phyloP scores from a whole-genome alignment of 2,329 filamentous ascomycete genomes.

The Ascochyta viciae-villosae region DNA sequence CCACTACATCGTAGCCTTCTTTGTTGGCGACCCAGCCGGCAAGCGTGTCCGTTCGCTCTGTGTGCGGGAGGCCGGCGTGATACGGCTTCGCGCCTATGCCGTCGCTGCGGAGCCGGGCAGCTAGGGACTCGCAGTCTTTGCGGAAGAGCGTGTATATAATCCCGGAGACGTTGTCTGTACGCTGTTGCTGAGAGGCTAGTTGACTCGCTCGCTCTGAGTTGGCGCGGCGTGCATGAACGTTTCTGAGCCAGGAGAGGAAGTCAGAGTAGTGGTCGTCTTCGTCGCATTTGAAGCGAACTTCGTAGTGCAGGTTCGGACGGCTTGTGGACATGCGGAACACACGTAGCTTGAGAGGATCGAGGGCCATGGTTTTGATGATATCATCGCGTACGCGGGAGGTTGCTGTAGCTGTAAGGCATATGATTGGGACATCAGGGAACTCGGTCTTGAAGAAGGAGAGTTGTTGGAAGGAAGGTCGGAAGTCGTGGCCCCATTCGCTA shows the following conservation, averaged over 20 bases:
- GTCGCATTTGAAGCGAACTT: constrained; percentile 82
- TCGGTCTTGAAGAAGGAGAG: constrained; percentile 84
- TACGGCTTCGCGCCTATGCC: constrained; percentile 78
- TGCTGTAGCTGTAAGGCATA: constrained; percentile 91
- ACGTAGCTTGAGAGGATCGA: constrained; percentile 69
- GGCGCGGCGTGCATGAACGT: constrained; percentile 72
- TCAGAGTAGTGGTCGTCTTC: constrained; percentile 76
- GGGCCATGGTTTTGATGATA: constrained; percentile 75
- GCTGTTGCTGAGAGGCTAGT: constrained; percentile 58
- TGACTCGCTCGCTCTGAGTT: constrained; percentile 65
- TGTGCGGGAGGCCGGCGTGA: constrained; percentile 72
- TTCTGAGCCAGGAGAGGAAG: constrained; percentile 77
- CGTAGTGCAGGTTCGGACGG: constrained; percentile 86
- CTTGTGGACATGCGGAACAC: constrained; percentile 84
- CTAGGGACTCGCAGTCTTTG: constrained; percentile 75
- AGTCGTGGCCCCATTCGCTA: constrained; percentile 98
- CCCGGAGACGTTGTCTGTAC: constrained; percentile 71
- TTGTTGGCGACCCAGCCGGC: constrained; percentile 75
- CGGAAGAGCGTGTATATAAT: constrained; percentile 82
- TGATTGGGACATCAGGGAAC: constrained; percentile 86
- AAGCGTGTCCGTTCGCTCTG: constrained; percentile 73
- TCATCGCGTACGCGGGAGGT: constrained; percentile 82
- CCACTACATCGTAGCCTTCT: constrained; percentile 85
- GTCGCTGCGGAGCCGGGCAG: constrained; percentile 68
- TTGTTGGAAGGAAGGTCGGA: constrained; percentile 88